Percentiles rank a stretch among this genome's conserved stretches.
Conservation (phyloP, 495 filamentous ascomycete genomes). For the Daldinia bambusicola region DNA sequence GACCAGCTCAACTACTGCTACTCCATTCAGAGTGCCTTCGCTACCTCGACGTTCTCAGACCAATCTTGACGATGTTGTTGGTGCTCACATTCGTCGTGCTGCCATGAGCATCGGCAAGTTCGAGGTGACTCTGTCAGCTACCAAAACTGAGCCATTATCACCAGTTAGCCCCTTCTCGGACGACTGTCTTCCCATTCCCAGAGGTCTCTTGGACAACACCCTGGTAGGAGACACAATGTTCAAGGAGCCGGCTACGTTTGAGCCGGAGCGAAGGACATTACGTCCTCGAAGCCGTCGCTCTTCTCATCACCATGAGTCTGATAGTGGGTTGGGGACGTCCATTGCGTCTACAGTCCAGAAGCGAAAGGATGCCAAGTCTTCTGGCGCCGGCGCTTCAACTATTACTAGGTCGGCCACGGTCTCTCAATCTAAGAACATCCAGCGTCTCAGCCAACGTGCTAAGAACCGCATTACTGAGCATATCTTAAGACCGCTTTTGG, state of each 20-base stretch:
- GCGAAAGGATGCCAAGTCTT: conserved; percentile 42
- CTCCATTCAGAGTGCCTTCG: conserved; percentile 59
- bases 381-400: conserved; percentile 33
- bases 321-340: conserved; percentile 70
- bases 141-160: conserved; percentile 44
- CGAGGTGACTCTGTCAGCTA: conserved; percentile 52
- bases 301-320: conserved; percentile 66
- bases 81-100: conserved; percentile 63
- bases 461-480: conserved; percentile 65
- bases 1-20: conserved; percentile 52
- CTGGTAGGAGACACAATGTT: conserved; percentile 54
- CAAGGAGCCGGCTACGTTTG: conserved; percentile 43
- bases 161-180: conserved; percentile 52
- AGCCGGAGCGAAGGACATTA: conserved; percentile 56
- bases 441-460: conserved; percentile 61
- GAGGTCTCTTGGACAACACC: conserved; percentile 61
- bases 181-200: conserved; percentile 62
- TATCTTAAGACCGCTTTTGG: conserved; percentile 62
- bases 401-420: conserved; percentile 63
- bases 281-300: conserved; percentile 62
- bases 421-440: conserved; percentile 50
- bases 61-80: conserved; percentile 69
- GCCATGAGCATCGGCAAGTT: conserved; percentile 64
- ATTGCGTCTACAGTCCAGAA: conserved; percentile 57
- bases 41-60: conserved; percentile 70